These are phyloP conservation scores for Carex scoparia DNA, from an alignment of 176 grass and related monocot genomes.

Conservation along the genomic window DNA sequence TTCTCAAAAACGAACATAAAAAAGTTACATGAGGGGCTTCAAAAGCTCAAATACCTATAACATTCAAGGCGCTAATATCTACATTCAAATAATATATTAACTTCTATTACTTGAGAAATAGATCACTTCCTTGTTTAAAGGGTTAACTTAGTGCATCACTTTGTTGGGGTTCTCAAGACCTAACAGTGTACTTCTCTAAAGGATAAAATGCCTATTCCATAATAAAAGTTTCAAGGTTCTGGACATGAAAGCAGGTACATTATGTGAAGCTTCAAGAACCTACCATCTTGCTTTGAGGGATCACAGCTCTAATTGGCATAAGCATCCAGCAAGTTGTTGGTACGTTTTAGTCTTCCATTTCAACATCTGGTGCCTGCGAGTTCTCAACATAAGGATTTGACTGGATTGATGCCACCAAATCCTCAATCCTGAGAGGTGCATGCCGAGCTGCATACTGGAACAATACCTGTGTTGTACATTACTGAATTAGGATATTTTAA, in stretches of 20 bases:
- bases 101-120: not conserved
- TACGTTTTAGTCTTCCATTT: slow-evolving; percentile 56
- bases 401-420: slow-evolving; percentile 58
- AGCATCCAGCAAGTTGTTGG: not conserved
- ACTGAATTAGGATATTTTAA: not conserved
- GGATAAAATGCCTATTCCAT: not conserved
- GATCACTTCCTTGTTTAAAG: not conserved
- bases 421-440: slow-evolving; percentile 69
- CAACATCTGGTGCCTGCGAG: slow-evolving; percentile 50
- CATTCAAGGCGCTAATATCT: not conserved
- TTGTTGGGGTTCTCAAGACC: no score
- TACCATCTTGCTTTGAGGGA: not conserved
- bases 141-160: not conserved
- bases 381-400: slow-evolving; percentile 39
- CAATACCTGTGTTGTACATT: slow-evolving; percentile 49
- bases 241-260: slow-evolving; percentile 3
- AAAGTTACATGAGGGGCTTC: not conserved
- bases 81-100: not conserved
- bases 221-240: not conserved
- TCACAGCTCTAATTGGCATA: not conserved
- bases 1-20: no score
- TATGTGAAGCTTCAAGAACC: not conserved
- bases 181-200: not conserved
- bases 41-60: not conserved
- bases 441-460: slow-evolving; percentile 89